Base-by-base conservation (phyloP, 768 basidiomycete species). In the Russula brevipes region DNA sequence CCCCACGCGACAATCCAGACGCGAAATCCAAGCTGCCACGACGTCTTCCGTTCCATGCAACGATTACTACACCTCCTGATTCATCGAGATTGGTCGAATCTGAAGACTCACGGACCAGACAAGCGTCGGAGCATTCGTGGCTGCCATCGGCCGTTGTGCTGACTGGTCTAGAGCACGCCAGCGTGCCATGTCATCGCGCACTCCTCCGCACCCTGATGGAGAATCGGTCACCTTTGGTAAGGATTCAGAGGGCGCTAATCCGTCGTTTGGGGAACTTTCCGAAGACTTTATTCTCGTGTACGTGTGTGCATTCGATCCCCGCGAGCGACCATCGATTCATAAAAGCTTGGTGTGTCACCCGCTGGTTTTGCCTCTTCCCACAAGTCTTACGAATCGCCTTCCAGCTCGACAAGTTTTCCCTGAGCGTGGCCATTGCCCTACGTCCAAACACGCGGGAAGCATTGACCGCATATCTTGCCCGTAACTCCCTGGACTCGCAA, bases 361-460 rank as follows among this genome's bases (percentile, higher is more conserved):
- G 10, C 35, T 42, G 54, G 42, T 64, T 2, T 24, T 42, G 19
- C 12, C 51, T 39, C 53, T 10, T 45, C 36, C 44, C 54, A 53
- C 54, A 14, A 2, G 17, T 45, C 39, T 44, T 54, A 52, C 31
- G 17, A 53, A 57, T 31, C n/a, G 19, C 33, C n/a, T 30, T 19
- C 12, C 69, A 91, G 89, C 78, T 93, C 14, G 89, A 93, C 71
- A 82, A 81, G 69, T 92, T 93, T 71, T 80, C 89, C 2, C 85
- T 93, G 81, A 91, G 88, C 69, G 82, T 81, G 6, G 82, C 82
- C 46, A 73, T 89, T 53, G 74, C 78, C 38, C 71, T 88, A 16
- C 57, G 67, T 14, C 57, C 70, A 1, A 59, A 66, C 10, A 63
- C 69, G 0, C 73, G 72, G 24, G 72, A 73, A 60, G 62, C 69